Conservation (phyloP, 345 rosid species). For the Arabis alpina region DNA sequence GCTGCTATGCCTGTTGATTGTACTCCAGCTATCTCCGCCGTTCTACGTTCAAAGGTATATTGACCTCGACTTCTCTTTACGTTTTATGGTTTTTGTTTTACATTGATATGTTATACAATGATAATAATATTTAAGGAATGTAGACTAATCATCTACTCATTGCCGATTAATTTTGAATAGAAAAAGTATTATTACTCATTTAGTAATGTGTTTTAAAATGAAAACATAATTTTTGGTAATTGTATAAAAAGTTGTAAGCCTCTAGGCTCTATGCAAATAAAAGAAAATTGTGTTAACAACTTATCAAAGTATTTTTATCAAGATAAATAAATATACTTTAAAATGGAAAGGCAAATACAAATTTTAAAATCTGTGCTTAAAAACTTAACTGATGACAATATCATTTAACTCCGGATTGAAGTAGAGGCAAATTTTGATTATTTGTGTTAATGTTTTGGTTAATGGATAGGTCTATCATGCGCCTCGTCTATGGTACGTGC, state of each 20-base stretch:
- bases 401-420: background rate
- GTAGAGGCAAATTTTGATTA: background rate
- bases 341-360: background rate
- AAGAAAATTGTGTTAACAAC: background rate
- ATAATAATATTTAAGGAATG: too few species aligned
- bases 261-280: too few species aligned
- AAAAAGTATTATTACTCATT: too few species aligned
- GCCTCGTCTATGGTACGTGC: conserved; percentile 90
- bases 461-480: conserved; percentile 65
- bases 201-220: too few species aligned
- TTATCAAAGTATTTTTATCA: background rate
- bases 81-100: background rate
- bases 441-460: conserved; percentile 4
- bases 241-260: too few species aligned
- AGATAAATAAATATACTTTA: background rate
- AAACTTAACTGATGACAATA: background rate
- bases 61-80: background rate
- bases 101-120: background rate
- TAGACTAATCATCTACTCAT: too few species aligned
- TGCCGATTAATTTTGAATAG: too few species aligned
- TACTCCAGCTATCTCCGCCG: conserved; percentile 55
- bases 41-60: conserved; percentile 74
- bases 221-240: too few species aligned
- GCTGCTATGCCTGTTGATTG: conserved; percentile 79
- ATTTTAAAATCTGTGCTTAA: background rate